Percentiles rank a stretch among this genome's conserved stretches.
These are phyloP conservation scores for Populus hybrid DNA, from an alignment of 441 rosid genomes.

Conservation along the genomic window DNA sequence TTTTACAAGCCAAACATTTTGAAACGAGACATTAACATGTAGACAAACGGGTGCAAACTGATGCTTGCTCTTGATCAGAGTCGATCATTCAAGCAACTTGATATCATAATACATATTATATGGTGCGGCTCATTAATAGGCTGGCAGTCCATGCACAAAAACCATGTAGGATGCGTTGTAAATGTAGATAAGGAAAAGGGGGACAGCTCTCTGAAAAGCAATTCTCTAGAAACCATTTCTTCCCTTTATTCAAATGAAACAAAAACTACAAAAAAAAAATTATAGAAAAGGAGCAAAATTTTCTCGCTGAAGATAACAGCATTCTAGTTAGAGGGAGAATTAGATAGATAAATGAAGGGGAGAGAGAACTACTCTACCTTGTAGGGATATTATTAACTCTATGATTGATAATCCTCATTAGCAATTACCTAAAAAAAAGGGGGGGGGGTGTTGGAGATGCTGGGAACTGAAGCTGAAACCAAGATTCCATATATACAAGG, in stretches of 20 bases:
- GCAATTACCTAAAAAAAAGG: not conserved
- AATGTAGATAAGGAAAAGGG: not conserved
- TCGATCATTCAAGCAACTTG: not conserved
- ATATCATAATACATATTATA: not conserved
- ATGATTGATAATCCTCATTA: not conserved
- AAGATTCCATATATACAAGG: conserved; percentile 19
- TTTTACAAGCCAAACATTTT: too few relatives aligned
- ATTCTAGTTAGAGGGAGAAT: not conserved
- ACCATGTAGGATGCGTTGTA: not conserved
- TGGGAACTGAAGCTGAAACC: not conserved
- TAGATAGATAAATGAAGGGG: not conserved
- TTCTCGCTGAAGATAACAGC: not conserved
- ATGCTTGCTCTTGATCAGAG: not conserved
- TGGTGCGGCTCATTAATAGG: not conserved
- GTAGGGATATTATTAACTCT: not conserved
- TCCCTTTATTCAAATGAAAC: not conserved
- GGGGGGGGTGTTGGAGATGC: not conserved
- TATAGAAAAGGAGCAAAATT: not conserved
- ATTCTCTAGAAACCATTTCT: not conserved
- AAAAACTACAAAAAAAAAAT: not conserved
- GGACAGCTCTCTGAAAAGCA: not conserved
- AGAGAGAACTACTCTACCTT: not conserved
- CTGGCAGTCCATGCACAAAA: not conserved
- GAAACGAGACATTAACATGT: too few relatives aligned
- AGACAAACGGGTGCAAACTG: not conserved